Evolutionary conservation across 176 grass and related monocot genomes (phyloP).

Genomic region (Carex scoparia): DNA sequence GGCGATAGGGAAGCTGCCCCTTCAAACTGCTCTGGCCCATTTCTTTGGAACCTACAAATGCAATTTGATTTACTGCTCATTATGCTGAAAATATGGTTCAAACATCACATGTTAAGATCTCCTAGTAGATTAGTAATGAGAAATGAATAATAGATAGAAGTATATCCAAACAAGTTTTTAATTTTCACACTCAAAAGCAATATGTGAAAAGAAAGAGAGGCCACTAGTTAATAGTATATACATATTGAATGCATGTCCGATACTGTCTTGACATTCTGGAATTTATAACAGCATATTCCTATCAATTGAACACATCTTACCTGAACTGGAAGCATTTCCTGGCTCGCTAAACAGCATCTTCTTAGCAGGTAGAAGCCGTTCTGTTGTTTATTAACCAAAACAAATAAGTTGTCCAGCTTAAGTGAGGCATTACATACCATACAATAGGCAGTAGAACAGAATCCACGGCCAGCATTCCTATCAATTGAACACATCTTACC

Average conservation of each 20-base stretch:
- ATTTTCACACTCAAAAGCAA: background rate
- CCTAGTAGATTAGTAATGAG: background rate
- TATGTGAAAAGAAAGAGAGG: background rate
- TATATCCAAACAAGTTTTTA: background rate
- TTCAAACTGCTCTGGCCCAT: background rate
- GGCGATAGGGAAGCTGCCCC: background rate
- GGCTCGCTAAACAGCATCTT: background rate
- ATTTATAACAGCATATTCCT: background rate
- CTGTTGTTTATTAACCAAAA: background rate
- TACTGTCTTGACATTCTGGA: background rate
- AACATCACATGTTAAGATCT: background rate
- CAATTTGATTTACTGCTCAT: background rate
- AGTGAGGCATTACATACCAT: no score
- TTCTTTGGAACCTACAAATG: slow-evolving; percentile 6
- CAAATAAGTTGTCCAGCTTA: no score
- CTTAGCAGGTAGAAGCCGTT: background rate
- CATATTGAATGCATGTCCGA: background rate
- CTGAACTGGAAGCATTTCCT: background rate
- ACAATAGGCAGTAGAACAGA: no score
- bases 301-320: background rate
- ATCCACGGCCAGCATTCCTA: background rate
- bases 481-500: background rate
- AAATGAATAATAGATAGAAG: background rate
- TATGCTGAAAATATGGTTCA: background rate
- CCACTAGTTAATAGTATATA: background rate